These are phyloP conservation scores for Spinacia oleracea DNA, from an alignment of 179 eudicot genomes.

Conservation along the genomic window DNA sequence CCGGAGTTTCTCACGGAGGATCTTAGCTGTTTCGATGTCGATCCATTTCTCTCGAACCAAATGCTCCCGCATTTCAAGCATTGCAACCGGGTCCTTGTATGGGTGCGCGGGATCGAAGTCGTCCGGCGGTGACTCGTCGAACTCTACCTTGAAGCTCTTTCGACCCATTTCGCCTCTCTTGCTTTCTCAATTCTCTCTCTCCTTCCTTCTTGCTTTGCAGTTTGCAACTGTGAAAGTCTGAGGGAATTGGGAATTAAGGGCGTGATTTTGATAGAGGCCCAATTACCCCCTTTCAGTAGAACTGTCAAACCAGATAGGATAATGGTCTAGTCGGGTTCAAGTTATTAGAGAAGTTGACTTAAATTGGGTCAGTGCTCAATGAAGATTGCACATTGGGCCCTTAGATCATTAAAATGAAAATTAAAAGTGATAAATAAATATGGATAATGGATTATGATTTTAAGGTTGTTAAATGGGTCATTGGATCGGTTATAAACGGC, in stretches of 20 bases:
- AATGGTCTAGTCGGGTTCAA: too few species aligned
- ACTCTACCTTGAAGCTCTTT: slow-evolving; percentile 56
- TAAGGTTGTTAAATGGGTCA: too few species aligned
- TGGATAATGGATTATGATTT: too few species aligned
- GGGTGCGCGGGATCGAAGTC: slow-evolving; percentile 88
- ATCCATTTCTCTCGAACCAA: slow-evolving; percentile 93
- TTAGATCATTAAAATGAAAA: too few species aligned
- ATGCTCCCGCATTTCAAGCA: slow-evolving; percentile 89
- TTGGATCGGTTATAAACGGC: too few species aligned
- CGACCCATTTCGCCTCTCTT: slow-evolving; percentile 54
- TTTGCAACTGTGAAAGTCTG: background rate
- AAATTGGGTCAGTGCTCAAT: too few species aligned
- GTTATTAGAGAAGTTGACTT: too few species aligned
- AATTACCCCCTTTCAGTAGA: too few species aligned
- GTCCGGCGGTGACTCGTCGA: slow-evolving; percentile 83
- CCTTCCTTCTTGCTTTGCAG: background rate
- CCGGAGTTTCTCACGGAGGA: slow-evolving; percentile 63
- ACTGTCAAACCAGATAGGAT: too few species aligned
- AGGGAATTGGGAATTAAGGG: background rate
- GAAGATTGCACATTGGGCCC: too few species aligned
- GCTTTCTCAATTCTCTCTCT: slow-evolving; percentile 21
- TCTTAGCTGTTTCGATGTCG: slow-evolving; percentile 87
- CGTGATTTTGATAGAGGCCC: too few species aligned
- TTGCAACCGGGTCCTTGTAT: slow-evolving; percentile 94
- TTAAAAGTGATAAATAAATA: too few species aligned